Percentiles rank a stretch among this genome's conserved stretches.
Evolutionary conservation across 1,284 basidiomycete species (phyloP).

Genomic region (Pascua guehoae): DNA sequence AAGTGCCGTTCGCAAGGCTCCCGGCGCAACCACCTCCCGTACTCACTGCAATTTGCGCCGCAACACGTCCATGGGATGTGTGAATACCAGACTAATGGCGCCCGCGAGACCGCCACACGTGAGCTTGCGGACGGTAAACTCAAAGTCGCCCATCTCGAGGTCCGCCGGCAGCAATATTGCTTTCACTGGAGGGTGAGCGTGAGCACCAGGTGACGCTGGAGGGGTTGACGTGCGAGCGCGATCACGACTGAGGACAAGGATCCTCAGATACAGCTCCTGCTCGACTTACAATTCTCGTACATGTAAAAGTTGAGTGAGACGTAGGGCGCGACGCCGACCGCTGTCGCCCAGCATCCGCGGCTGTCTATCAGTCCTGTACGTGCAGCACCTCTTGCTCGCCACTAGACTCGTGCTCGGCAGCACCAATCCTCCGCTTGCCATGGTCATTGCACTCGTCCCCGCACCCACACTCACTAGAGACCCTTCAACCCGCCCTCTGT

Average conservation of each 20-base stretch:
- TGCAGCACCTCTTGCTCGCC: background rate
- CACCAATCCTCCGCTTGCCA: background rate
- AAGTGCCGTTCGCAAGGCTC: no score
- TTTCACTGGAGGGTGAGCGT: slow-evolving; percentile 22
- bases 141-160: slow-evolving; percentile 25
- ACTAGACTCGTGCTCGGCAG: background rate
- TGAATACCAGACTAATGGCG: slow-evolving; percentile 83
- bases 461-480: slow-evolving; percentile 60
- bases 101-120: slow-evolving; percentile 55
- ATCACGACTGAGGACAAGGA: no score
- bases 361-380: slow-evolving; percentile 16
- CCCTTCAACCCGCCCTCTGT: slow-evolving; percentile 86
- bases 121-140: slow-evolving; percentile 45
- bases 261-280: no score
- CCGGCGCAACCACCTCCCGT: background rate
- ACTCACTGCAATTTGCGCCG: slow-evolving; percentile 89
- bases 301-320: slow-evolving; percentile 54
- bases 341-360: slow-evolving; percentile 75
- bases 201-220: background rate
- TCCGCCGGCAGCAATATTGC: slow-evolving; percentile 27
- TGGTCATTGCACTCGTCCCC: no score
- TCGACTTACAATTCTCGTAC: slow-evolving; percentile 38
- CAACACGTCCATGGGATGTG: slow-evolving; percentile 93
- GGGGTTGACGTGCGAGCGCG: no score
- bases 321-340: slow-evolving; percentile 88